Evolutionary conservation across 2,329 filamentous ascomycete species (phyloP), one percentile per base, ranked within the genome.

Genomic region (Aspergillus brasiliensis): DNA sequence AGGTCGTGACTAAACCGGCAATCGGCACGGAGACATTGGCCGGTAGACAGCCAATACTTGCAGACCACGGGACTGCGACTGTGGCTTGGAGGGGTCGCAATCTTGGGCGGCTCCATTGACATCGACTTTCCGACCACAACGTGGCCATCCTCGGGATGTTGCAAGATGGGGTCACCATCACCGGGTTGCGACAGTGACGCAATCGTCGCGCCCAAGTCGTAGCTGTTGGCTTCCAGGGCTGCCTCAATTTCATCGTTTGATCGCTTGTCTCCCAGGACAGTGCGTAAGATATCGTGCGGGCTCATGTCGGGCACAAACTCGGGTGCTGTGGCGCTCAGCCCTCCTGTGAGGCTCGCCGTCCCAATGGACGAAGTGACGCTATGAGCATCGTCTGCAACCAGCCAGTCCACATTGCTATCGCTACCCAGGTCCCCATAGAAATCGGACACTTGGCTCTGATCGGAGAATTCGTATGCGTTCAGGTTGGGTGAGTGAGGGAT

Each of bases 1-100:
- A 97, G 84, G 75, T 99, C 94, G 76, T 99, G 95, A 67, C 93
- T 97, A 77, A 98, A 99, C 59, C 94, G 89, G 76, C 95, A 99
- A 77, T 99, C 95, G 61, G 94, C 94, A 60, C 95, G 88, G 56
- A 97, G 87, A 75, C 95, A 99, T 76, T 95, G 91, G n/a, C 95
- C 95, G 7, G 91, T 96, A 8, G 93, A 94, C 64, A 99, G 82
- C 82, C 92, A 98, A 76, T 98, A 99, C 78, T 97, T 96, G 85
- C 95, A 99, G 44, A 98, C 91, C 40, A 97, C 89, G 25, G 92
- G 90, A 64, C 90, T 92, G 75, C 92, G 94, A 68, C 89, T 84
- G 71, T 90, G 88, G 23, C 86, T 85, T 23, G 87, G 86, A 2
- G 94, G 93, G 0, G 92, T 96, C 8, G 85, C 81, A 15, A 93